Base-by-base conservation (phyloP, 2,329 filamentous ascomycete genomes). In the Cladosporium sp. region DNA sequence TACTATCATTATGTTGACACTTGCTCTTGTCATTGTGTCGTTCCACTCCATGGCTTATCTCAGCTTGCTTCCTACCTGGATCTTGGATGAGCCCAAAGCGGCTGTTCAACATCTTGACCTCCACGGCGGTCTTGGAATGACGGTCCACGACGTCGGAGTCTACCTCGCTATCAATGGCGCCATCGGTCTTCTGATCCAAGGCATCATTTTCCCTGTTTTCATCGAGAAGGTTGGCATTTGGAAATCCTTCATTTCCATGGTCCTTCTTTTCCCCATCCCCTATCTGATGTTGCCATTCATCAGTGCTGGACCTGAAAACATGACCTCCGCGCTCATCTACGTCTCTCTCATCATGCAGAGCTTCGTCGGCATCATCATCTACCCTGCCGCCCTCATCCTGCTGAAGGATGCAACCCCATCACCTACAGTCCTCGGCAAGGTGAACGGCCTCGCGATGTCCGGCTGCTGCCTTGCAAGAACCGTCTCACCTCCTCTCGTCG, bases 41-140 rank as follows among this genome's bases (percentile, higher is more conserved):
- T 94, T 94, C 65, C 90, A 95, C 68, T 89, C 86, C 32, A 95
- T 95, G 88, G 88, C 85, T 0, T 95, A 87, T 68, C 89, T 95
- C 63, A 86, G 94, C 65, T 78, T 95, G 0, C 76, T 95, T 42
- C 89, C 90, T 8, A 94, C 95, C 51, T 95, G 94, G 69, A 80
- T 95, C 38, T 89, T 95, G 66, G 89, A 95, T 59, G 76, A 82
- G 40, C 77, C 78, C 30, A 70, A 67, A 56, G 63, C 66, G 16
- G 62, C 71, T 39, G 66, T 70, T 38, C 20, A 46, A 15, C 40
- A 50, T 15, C 38, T 54, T 4, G 57, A 61, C 8, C 55, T 71
- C n/a, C 64, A 74, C 0, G 83, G 84, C 36, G 84, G 84, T 2
- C 70, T 87, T 2, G 84, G 82, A 2, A 73, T 84, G 47, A 78